Base-by-base conservation (phyloP, 176 grass and related monocot species). In the Lolium multiflorum region DNA sequence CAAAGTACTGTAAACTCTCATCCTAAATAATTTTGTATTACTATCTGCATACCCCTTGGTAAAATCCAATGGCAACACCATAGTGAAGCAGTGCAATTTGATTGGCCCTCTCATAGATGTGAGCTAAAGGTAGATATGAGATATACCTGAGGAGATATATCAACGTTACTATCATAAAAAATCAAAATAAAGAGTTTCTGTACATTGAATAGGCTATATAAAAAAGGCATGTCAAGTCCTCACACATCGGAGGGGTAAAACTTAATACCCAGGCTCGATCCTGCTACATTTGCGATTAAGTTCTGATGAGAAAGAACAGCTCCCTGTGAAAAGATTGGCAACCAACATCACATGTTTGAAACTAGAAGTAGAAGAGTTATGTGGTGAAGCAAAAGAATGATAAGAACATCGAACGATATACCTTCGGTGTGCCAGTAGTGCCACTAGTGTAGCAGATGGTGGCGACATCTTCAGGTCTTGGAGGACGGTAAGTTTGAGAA, bases 391-490 rank as follows among this genome's bases (percentile, higher is more conserved):
- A 75, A 83, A 43, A 61, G 26, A 77, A 68, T 16, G 89, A 71
- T 63, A 10, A 71, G 49, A 90, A 84, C 4, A 4, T 16, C 62
- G 12, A 66, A 84, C 58, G 38, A 64, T 83, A 26, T 86, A 91
- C 94, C 94, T 99, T 99, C 63, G 94, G 94, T 57, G 92, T 99
- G 55, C 97, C 94, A 54, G 94, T 99, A 65, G 97, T 99, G 37
- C 97, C 97, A 84, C 97, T 99, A 2, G 97, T 99, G 71, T 99
- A 99, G 87, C 97, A 99, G 46, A 99, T 91, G 63, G 97, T 99
- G 12, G 97, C 97, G 74, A 94, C 48, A 82, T 99, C 94, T 88
- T 94, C 77, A 88, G 94, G 92, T 88, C 92, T 98, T 71, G 97
- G 94, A 85, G 94, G 89, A n/a, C 82, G 65, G 88, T 94, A 96